Conservation (phyloP, 441 rosid genomes). For the Syzygium syzygioides region DNA sequence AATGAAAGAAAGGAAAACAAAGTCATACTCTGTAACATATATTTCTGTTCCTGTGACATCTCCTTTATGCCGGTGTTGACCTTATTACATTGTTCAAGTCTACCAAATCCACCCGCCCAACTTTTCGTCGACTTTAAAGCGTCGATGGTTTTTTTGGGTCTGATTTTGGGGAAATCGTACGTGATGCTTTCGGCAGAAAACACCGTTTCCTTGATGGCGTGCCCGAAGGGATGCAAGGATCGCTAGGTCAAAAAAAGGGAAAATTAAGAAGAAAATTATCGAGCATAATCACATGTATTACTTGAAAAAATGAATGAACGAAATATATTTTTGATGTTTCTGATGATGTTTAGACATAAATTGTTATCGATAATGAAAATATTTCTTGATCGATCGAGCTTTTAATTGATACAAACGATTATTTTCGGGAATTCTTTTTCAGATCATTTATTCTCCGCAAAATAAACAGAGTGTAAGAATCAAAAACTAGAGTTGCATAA, state of each 20-base stretch:
- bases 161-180: neutral
- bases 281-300: rapidly evolving
- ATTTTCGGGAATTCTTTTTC: neutral
- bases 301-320: neutral
- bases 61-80: neutral
- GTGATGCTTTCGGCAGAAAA: neutral
- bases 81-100: neutral
- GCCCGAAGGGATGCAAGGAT: neutral
- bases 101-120: neutral
- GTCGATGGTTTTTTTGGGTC: neutral
- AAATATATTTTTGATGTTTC: rapidly evolving
- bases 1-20: neutral
- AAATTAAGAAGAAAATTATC: rapidly evolving
- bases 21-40: neutral
- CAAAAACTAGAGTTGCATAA: neutral
- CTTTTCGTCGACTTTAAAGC: neutral
- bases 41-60: too few species aligned
- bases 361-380: neutral
- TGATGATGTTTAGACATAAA: neutral
- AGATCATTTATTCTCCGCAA: rapidly evolving
- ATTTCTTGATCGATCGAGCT: neutral
- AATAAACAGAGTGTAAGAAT: neutral
- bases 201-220: neutral
- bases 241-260: neutral
- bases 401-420: neutral